Base-by-base conservation (phyloP, 805 yeast species). In the Cyberlindnera lachancei region DNA sequence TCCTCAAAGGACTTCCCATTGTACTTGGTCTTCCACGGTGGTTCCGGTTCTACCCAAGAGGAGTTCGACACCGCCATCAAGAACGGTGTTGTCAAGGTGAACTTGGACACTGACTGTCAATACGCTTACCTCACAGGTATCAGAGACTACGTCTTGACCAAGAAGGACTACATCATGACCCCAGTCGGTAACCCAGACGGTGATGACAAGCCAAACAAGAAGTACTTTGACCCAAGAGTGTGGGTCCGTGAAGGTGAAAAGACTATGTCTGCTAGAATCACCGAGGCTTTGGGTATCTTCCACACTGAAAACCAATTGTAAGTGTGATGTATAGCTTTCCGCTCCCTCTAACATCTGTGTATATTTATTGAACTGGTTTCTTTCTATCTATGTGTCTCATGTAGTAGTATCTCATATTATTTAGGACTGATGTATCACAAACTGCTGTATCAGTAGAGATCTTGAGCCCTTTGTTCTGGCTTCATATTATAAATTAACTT, bases 171-270 rank as follows among this genome's bases (percentile, higher is more conserved):
- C 80, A 63, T 92, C 53, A 52, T 73, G 70, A 45, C 81, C 37
- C 83, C 68, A 68, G 96, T 92, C 56, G 98, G 98, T 70, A 92
- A 92, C 94, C 98, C 98, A 70, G 96, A 90, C 15, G 98, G 97
- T 66, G 90, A 71, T 36, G 97, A 92, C 70, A 84, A 86, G 76
- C 98, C 98, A 72, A 92, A 92, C 90, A 92, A 92, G 88, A 92
- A 92, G 75, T 87, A 70, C 86, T 92, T 86, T 63, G 98, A 92
- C 73, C 98, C 98, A 71, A 90, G 98, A 80, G 97, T 88, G 68
- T 92, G 98, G 98, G 96, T 92, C 50, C 88, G 97, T 78, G 97
- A 90, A 73, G 97, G 98, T 76, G 98, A 92, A 77, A 87, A 87
- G 87, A 87, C 96, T 60, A 90, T 92, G 96, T 50, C 78, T 49